Conservation (phyloP, 345 rosid genomes). For the Trapa bicornis region DNA sequence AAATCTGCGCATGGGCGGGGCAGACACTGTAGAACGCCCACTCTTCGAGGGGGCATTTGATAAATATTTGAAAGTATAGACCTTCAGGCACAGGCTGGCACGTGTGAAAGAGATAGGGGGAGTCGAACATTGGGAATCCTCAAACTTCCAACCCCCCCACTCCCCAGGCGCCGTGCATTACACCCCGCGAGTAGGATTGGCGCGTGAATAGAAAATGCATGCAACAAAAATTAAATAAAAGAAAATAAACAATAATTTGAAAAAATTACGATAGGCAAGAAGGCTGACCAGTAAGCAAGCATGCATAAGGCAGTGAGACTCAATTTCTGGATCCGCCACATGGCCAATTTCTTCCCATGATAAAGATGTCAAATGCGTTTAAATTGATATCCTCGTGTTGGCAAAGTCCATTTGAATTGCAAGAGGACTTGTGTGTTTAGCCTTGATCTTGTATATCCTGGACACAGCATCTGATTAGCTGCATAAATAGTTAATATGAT, state of each 20-base stretch:
- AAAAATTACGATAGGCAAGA: not conserved
- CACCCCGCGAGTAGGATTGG: too few relatives aligned
- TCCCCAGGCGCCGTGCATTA: too few relatives aligned
- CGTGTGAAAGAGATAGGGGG: not conserved
- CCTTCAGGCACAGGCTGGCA: not conserved
- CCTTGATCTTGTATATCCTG: constrained; percentile 82
- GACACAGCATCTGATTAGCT: constrained; percentile 66
- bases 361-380: too few relatives aligned
- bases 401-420: too few relatives aligned
- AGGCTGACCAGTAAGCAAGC: not conserved
- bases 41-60: not conserved
- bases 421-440: constrained; percentile 70
- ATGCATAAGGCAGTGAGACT: not conserved
- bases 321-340: not conserved
- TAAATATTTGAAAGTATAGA: not conserved
- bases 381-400: too few relatives aligned
- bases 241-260: too few relatives aligned
- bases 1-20: too few relatives aligned
- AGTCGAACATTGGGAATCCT: not conserved
- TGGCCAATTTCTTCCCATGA: not conserved
- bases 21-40: too few relatives aligned
- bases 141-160: too few relatives aligned
- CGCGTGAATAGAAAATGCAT: too few relatives aligned
- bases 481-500: constrained; percentile 6
- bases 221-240: too few relatives aligned